Conservation (phyloP, 129 eudicot species). For the Dittrichia graveolens region DNA sequence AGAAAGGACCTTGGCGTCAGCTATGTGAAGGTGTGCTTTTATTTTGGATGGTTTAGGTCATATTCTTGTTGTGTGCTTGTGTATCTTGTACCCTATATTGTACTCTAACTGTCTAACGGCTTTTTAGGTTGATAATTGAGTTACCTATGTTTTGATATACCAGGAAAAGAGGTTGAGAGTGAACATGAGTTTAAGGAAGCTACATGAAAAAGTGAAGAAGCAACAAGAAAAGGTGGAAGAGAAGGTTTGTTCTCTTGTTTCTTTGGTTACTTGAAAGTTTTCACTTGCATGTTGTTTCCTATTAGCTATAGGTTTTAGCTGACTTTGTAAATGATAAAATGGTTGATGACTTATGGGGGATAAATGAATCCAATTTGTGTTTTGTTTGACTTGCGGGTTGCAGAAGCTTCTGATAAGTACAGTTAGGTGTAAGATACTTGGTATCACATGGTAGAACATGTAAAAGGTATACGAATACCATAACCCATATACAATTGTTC, state of each 20-base stretch:
- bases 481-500: not conserved
- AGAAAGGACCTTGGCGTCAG: slow-evolving; percentile 96
- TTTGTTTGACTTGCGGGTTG: too few species aligned
- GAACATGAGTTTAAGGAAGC: slow-evolving; percentile 75
- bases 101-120: not conserved
- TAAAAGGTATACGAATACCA: not conserved
- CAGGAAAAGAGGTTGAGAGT: slow-evolving; percentile 96
- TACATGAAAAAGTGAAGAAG: slow-evolving; percentile 85
- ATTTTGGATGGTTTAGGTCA: not conserved
- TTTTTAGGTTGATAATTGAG: not conserved
- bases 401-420: too few species aligned
- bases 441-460: not conserved
- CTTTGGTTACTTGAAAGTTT: not conserved
- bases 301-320: too few species aligned
- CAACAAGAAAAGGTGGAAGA: slow-evolving; percentile 95
- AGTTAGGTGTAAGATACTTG: too few species aligned
- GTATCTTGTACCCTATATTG: slow-evolving; percentile 9
- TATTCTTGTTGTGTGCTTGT: not conserved
- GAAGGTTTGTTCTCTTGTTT: slow-evolving; percentile 49
- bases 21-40: slow-evolving; percentile 76
- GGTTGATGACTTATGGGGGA: too few species aligned
- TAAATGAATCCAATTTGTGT: too few species aligned
- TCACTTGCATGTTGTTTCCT: too few species aligned
- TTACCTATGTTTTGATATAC: slow-evolving; percentile 21
- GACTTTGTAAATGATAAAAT: too few species aligned